A percentile compares a stretch with the other conserved stretches of the same genome.
phyloP scores from a whole-genome alignment of 1,284 basidiomycete species.

The Psilocybe mexicana region DNA sequence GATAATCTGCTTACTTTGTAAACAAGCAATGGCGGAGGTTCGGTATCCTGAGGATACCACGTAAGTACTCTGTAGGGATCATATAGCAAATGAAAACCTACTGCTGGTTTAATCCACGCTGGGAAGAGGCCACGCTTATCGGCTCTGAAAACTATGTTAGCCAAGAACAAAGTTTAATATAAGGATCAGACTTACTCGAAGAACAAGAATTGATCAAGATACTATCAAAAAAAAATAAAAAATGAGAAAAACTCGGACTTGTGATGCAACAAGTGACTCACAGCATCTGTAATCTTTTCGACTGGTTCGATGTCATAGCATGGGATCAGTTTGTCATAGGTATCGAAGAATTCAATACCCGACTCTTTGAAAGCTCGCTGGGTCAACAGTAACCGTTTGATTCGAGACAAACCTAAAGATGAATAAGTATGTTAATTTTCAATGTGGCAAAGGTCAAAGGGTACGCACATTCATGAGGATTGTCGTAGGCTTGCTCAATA shows the following conservation, averaged over 20 bases:
- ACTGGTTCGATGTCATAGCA: slow-evolving; percentile 98
- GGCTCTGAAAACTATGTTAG: slow-evolving; percentile 55
- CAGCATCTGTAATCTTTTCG: slow-evolving; percentile 97
- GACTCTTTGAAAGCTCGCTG: slow-evolving; percentile 98
- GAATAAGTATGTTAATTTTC: slow-evolving; percentile 5
- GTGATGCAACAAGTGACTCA: slow-evolving; percentile 38
- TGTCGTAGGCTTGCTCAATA: slow-evolving; percentile 96
- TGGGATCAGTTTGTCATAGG: slow-evolving; percentile 96
- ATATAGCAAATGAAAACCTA: slow-evolving; percentile 24
- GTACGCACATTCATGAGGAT: slow-evolving; percentile 81
- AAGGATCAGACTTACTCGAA: slow-evolving; percentile 53
- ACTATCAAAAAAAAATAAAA: slow-evolving; percentile 49
- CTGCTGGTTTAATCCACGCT: slow-evolving; percentile 94
- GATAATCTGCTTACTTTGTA: slow-evolving; percentile 70
- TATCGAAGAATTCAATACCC: slow-evolving; percentile 94
- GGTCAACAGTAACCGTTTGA: slow-evolving; percentile 92
- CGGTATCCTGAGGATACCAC: slow-evolving; percentile 64
- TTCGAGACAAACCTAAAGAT: slow-evolving; percentile 80
- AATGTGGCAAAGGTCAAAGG: not conserved
- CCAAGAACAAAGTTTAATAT: slow-evolving; percentile 12
- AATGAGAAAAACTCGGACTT: not conserved
- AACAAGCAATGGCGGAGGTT: slow-evolving; percentile 92
- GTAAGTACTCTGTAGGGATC: not conserved
- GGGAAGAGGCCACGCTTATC: slow-evolving; percentile 97
- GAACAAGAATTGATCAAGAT: slow-evolving; percentile 89